Evolutionary conservation across 768 basidiomycete genomes (phyloP).

Genomic region (Mycena olivaceomarginata): DNA sequence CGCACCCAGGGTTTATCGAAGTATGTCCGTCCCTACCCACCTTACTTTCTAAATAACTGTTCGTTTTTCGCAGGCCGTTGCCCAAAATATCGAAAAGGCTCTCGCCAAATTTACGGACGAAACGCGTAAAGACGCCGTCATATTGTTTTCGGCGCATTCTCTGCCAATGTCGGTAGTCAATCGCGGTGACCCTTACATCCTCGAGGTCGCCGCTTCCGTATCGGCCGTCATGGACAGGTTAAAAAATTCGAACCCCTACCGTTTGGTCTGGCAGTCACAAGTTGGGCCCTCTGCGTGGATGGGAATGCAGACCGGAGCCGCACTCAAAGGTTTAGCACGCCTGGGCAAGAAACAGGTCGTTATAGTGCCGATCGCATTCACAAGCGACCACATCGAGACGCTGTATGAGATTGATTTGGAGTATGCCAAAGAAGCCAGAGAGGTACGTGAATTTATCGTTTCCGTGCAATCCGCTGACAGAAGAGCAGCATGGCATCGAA

Average conservation of each 20-base stretch:
- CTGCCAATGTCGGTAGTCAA: constrained; percentile 99
- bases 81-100: constrained; percentile 90
- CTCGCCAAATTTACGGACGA: constrained; percentile 86
- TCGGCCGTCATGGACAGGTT: constrained; percentile 95
- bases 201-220: constrained; percentile 96
- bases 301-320: constrained; percentile 96
- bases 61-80: constrained; percentile 80
- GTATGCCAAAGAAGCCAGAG: constrained; percentile 91
- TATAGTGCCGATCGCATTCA: constrained; percentile 97
- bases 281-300: constrained; percentile 99
- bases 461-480: constrained; percentile 42
- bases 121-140: constrained; percentile 82
- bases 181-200: constrained; percentile 97
- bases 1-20: constrained; percentile 95
- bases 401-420: constrained; percentile 97
- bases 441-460: constrained; percentile 72
- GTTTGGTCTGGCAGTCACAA: constrained; percentile 98
- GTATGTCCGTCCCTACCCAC: constrained; percentile 63
- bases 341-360: constrained; percentile 86
- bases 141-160: constrained; percentile 98
- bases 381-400: constrained; percentile 99
- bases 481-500: constrained; percentile 90
- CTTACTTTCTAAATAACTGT: constrained; percentile 10
- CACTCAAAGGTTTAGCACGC: constrained; percentile 90
- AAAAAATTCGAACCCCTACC: constrained; percentile 87